Percentiles rank a stretch among this genome's conserved stretches.
phyloP scores from a whole-genome alignment of 352 stramenopile species.

The Globisporangium echinulatum region DNA sequence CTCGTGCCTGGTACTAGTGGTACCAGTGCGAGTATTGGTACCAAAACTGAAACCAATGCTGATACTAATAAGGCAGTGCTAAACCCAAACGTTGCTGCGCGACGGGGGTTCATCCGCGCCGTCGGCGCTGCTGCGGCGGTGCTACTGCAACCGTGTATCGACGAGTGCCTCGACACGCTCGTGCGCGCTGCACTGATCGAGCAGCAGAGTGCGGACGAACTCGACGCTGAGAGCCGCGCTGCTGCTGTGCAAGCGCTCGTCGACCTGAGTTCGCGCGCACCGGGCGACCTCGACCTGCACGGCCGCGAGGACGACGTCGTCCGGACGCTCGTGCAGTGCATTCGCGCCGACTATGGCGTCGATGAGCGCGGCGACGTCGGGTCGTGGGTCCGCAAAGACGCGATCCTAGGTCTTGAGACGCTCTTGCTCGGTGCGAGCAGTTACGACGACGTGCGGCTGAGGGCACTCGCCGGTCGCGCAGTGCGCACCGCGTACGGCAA shows the following conservation, averaged over 20 bases:
- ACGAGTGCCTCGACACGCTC: conserved; percentile 26
- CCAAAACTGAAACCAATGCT: too few species aligned
- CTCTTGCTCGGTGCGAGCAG: conserved; percentile 51
- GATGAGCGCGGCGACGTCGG: conserved; percentile 98
- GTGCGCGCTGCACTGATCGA: conserved; percentile 38
- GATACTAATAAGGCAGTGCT: conserved; percentile 8
- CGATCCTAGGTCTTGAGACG: conserved; percentile 88
- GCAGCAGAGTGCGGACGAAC: conserved; percentile 56
- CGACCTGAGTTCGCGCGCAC: conserved; percentile 65
- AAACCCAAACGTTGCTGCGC: conserved; percentile 85
- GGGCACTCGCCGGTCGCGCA: conserved; percentile 23
- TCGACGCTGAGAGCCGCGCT: conserved; percentile 93
- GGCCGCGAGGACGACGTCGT: conserved; percentile 62
- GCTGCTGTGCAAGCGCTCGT: conserved; percentile 91
- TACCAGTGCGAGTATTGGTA: conserved; percentile 14
- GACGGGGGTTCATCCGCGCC: conserved; percentile 72
- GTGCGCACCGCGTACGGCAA: conserved; percentile 34
- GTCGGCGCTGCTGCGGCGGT: conserved; percentile 33
- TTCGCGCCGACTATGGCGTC: conserved; percentile 93
- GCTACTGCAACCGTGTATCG: conserved; percentile 25
- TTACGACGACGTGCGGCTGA: conserved; percentile 23
- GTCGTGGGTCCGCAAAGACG: conserved; percentile 95
- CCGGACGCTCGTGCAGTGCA: conserved; percentile 73
- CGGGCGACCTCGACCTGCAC: conserved; percentile 36
- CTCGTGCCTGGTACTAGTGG: conserved; percentile 23